Evolutionary conservation across 805 yeast species (phyloP), one percentile per base, ranked within the genome.

Genomic region (Wickerhamomyces queroliae): DNA sequence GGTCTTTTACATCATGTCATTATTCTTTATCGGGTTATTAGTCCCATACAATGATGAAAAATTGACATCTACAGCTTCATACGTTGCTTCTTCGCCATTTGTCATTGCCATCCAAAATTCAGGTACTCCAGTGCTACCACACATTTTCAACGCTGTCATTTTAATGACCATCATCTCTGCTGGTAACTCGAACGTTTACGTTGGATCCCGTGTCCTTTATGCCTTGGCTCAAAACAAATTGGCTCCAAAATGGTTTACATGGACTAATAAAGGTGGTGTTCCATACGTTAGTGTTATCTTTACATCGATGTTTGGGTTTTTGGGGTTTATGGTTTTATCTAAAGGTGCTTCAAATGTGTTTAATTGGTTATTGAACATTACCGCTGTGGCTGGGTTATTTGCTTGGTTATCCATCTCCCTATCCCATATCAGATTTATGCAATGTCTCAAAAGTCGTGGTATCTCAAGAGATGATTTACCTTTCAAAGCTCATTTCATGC

Each of bases 151-250:
- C 50, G 87, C 80, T 17, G 78, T 80, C 38, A 76, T 81, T 45
- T 56, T 80, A 36, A 52, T 71, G 15, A 76, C 87, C 16, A 72
- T 80, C 38, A 66, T 79, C 35, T 80, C 87, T 15, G 87, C 88
- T 17, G 88, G 78, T 50, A 81, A 81, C 61, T 79, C 87, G 11
- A 78, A 79, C 52, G 66, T 81, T 28, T 80, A 80, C 59, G 76
- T 79, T 48, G 83, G 85, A 37, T 79, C 87, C 3, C 66, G 89
- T 61, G 64, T 78, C 32, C 54, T 81, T 37, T 79, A 69, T 51
- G 78, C 79, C n/a, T 66, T 82, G 58, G 76, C 81, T n/a, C 66
- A 69, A 45, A 67, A 71, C 33, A 67, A 70, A 7, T 64, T 69
- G 38, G 85, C 84, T 5, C 87, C 87, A 21, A 66, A 58, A 43